Base-by-base conservation (phyloP, 75 land plant genomes). In the Sequoiadendron giganteum region DNA sequence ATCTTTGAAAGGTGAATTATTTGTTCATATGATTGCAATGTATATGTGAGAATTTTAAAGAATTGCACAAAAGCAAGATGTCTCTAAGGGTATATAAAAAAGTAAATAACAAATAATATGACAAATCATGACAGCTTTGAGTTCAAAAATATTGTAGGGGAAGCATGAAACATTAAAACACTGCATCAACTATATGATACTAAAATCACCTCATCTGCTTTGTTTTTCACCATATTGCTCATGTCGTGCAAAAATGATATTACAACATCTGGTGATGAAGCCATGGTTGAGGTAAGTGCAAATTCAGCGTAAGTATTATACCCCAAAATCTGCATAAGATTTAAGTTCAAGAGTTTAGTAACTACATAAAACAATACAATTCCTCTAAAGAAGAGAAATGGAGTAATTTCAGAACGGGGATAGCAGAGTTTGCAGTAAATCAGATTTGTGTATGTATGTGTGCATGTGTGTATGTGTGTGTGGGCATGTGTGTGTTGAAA, bases 231-330 rank as follows among this genome's bases (percentile, higher is more conserved):
- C 86, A 86, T 88, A 18, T 90, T 86, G 81, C 94, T 97, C 86
- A 98, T 75, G 68, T 95, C 95, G 79, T 70, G 86, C 88, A 98
- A 86, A 92, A 97, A 98, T 5, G 95, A 91, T 58, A 85, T 77
- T 38, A 96, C 99, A 79, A 96, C 96, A 75, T 94, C 97, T n/a
- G 99, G 94, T 78, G 96, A 92, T 86, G 93, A 90, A 47, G 99
- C 99, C 95, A 98, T 95, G 88, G 94, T 97, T 76, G 93, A 94
- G 18, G 89, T 89, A 83, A 93, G 77, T n/a, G 94, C 91, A 94
- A 97, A 95, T 72, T 97, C 99, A 85, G 97, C 97, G 95, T 92
- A 98, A 52, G 96, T 92, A 85, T 90, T 95, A 87, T 90, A 94
- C 30, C 97, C 96, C 93, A 97, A 85, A 89, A 97, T 92, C 99